phyloP scores from a whole-genome alignment of 75 land plant genomes.

The Larix kaempferi region DNA sequence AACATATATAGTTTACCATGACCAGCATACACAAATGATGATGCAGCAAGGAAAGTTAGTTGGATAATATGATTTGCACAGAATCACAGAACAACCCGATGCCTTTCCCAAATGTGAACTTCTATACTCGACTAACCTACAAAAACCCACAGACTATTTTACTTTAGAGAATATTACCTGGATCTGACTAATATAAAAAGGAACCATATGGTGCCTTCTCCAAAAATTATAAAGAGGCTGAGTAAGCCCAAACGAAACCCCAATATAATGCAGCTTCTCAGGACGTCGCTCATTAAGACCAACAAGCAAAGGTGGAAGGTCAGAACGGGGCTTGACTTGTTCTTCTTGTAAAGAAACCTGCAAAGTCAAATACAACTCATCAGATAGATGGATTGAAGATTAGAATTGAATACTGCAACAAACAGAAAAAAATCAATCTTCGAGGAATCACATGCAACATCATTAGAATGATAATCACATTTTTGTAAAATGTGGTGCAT shows the following conservation, averaged over 20 bases:
- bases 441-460: neutral
- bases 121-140: neutral
- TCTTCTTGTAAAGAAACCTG: constrained; percentile 92
- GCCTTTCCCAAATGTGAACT: neutral
- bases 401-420: neutral
- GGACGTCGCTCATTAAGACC: constrained; percentile 79
- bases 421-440: neutral
- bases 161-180: constrained; percentile 34
- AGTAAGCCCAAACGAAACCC: constrained; percentile 97
- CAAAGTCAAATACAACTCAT: neutral
- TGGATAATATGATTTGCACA: neutral
- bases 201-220: constrained; percentile 79
- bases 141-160: neutral
- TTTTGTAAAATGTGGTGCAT: neutral
- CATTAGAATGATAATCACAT: neutral
- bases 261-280: constrained; percentile 92
- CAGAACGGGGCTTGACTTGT: constrained; percentile 63
- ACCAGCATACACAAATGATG: neutral
- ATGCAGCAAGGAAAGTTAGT: neutral
- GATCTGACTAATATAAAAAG: constrained; percentile 81
- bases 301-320: constrained; percentile 87
- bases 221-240: constrained; percentile 82
- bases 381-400: neutral
- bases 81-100: neutral
- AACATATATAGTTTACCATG: neutral